phyloP scores from a whole-genome alignment of 176 grass and related monocot species.

The Carex myosuroides region DNA sequence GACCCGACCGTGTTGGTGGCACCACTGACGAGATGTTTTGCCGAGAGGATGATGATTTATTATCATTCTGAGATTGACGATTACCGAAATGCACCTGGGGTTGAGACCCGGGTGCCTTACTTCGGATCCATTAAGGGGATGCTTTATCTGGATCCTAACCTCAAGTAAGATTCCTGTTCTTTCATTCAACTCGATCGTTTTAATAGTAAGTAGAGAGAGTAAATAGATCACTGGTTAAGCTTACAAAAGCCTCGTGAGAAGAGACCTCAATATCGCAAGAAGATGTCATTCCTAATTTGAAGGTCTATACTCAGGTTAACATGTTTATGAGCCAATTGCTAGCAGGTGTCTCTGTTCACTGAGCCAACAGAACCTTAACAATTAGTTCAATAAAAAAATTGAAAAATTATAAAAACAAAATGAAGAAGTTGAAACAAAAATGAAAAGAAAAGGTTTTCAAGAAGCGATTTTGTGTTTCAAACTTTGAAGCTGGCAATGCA shows the following conservation, averaged over 20 bases:
- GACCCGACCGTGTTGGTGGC: slow-evolving; percentile 62
- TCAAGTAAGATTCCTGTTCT: slow-evolving; percentile 35
- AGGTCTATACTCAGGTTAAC: neutral
- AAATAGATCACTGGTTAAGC: neutral
- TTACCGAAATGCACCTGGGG: slow-evolving; percentile 70
- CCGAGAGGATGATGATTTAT: slow-evolving; percentile 52
- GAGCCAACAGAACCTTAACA: neutral
- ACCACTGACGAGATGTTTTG: slow-evolving; percentile 62
- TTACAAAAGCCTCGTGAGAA: neutral
- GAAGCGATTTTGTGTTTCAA: neutral
- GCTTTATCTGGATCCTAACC: slow-evolving; percentile 56
- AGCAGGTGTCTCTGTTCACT: neutral
- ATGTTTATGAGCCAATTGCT: neutral
- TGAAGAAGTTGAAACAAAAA: neutral
- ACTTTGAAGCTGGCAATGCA: neutral
- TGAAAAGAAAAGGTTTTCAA: neutral
- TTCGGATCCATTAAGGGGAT: slow-evolving; percentile 59
- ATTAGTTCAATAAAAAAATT: neutral
- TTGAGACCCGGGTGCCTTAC: slow-evolving; percentile 45
- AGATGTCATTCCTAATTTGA: neutral
- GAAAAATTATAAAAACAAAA: neutral
- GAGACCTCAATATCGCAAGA: neutral
- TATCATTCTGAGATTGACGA: slow-evolving; percentile 52
- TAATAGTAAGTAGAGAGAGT: neutral
- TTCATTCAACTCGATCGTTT: neutral